Evolutionary conservation across 192 early-diverging fungal species (phyloP).

Genomic region (Entrophospora sp.): DNA sequence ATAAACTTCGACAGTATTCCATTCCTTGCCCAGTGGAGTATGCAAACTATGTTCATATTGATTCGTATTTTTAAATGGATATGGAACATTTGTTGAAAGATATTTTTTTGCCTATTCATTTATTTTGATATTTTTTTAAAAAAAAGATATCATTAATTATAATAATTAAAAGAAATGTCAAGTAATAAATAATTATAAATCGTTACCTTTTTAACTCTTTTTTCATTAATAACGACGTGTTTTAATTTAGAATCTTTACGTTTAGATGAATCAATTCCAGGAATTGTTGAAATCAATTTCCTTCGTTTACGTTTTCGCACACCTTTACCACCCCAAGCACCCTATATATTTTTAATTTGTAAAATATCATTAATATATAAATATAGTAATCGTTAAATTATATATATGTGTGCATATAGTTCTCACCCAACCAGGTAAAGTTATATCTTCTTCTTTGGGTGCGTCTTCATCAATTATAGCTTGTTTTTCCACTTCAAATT

Average conservation of each 20-base stretch:
- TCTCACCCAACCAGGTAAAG: constrained; percentile 82
- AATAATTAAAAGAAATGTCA: too few species aligned
- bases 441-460: constrained; percentile 69
- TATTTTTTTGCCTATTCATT: constrained; percentile 55
- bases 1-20: constrained; percentile 75
- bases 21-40: constrained; percentile 86
- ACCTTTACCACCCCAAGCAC: constrained; percentile 66
- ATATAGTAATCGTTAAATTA: too few species aligned
- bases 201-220: constrained; percentile 63
- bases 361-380: too few species aligned
- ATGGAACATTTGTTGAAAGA: constrained; percentile 61
- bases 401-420: too few species aligned
- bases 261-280: constrained; percentile 52
- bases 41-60: constrained; percentile 84
- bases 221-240: constrained; percentile 92
- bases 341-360: too few species aligned
- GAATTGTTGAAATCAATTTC: constrained; percentile 43
- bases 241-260: constrained; percentile 62
- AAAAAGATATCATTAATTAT: too few species aligned
- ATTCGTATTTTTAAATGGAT: constrained; percentile 70
- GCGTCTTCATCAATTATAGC: constrained; percentile 58
- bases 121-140: too few species aligned
- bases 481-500: constrained; percentile 85
- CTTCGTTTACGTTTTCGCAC: constrained; percentile 29
- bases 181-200: too few species aligned